Evolutionary conservation across 1,284 basidiomycete species (phyloP).

Genomic region (Irpex sp.): DNA sequence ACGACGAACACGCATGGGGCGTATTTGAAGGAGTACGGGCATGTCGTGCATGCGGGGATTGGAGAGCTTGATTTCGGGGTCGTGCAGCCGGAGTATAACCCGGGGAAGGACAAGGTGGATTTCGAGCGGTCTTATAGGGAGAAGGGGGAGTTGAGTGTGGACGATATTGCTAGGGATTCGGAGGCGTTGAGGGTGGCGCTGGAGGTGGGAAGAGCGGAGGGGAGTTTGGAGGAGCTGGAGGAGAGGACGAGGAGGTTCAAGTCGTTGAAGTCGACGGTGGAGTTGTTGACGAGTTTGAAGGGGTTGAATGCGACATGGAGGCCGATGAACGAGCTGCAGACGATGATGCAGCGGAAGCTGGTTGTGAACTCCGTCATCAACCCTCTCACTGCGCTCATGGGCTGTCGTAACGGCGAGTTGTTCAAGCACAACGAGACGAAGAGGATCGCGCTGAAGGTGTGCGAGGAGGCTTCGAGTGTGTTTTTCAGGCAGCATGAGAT

Average conservation of each 20-base stretch:
- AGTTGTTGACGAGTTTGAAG: constrained; percentile 55
- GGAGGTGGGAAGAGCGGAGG: not conserved
- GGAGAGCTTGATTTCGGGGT: constrained; percentile 81
- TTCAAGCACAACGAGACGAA: constrained; percentile 40
- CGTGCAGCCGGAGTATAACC: constrained; percentile 53
- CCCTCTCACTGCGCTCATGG: constrained; percentile 81
- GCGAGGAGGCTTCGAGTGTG: constrained; percentile 54
- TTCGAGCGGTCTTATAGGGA: constrained; percentile 42
- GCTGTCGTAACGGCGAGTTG: constrained; percentile 79
- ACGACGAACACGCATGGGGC: constrained; percentile 83
- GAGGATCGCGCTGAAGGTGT: constrained; percentile 47
- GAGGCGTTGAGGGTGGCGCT: not conserved
- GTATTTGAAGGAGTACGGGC: constrained; percentile 46
- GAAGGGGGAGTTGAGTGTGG: constrained; percentile 34
- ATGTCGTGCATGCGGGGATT: constrained; percentile 71
- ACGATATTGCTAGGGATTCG: constrained; percentile 46
- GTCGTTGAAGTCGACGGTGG: constrained; percentile 67
- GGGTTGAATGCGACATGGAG: constrained; percentile 65
- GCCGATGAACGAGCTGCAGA: constrained; percentile 68
- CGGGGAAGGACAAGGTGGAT: constrained; percentile 31
- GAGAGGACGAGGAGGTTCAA: constrained; percentile 39
- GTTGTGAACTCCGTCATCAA: constrained; percentile 87
- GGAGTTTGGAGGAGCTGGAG: constrained; percentile 14
- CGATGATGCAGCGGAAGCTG: constrained; percentile 77
- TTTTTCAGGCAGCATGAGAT: constrained; percentile 49